Base-by-base conservation (phyloP, 2,329 filamentous ascomycete species). In the Fusarium camptoceras region DNA sequence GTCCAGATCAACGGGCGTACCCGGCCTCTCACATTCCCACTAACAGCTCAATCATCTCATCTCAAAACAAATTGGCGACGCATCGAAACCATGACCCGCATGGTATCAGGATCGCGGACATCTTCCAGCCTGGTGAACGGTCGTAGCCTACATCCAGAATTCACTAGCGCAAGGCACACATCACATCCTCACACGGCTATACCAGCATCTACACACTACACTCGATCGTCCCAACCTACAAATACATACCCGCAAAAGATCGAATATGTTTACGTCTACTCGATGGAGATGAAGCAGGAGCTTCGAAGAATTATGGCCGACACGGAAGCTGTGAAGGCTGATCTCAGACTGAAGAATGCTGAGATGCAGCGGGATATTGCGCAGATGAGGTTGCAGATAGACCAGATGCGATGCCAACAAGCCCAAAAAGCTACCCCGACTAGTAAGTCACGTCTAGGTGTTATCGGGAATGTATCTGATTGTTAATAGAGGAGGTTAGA, bases 391-490 rank as follows among this genome's bases (percentile, higher is more conserved):
- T 8, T 20, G 7, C 48, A 27, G 11, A 20, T 39, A 12, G 22
- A 51, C 6, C 18, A 51, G 6, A 27, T 27, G 31, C 11, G 18
- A n/a, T 22, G 12, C 15, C 15, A 8, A 16, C 8, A 27, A 4
- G 2, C 6, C 6, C 6, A n/a, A 12, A 11, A 4, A 16, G 12
- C 18, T 14, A 11, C 18, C 5, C 2, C 5, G 1, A 10, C 5
- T 16, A 15, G 20, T 50, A 15, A 16, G 22, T 20, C 6, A 6
- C 34, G 10, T 34, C 31, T 9, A 34, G 6, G 8, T 27, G 25
- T 3, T 10, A 27, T 27, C 25, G 10, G 25, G n/a, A 20, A 20
- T 4, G 25, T 8, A 47, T 28, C 28, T 34, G 20, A 50, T 7
- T 3, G 7, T 34, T 15, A 1, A 49, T 14, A 34, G 28, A 34